Base-by-base conservation (phyloP, 202 grass and related monocot genomes). In the Schoenoplectus triqueter region DNA sequence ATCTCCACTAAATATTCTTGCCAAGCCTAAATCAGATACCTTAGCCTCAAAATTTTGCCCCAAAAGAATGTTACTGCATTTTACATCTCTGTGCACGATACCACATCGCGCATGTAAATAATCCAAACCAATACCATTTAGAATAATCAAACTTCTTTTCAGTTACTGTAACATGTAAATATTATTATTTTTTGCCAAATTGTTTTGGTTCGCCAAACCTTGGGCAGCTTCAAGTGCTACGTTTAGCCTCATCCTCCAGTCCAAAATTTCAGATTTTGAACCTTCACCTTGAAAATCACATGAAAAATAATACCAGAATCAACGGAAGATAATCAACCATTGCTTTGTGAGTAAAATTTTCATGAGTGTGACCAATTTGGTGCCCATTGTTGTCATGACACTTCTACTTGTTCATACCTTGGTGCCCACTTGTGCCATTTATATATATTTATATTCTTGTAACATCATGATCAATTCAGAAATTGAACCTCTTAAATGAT, bases 41-140 rank as follows among this genome's bases (percentile, higher is more conserved):
- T 92, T 92, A 5, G 88, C 86, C 15, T 78, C 19, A 51, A 92
- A 20, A n/a, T 88, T 74, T 49, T 78, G 59, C 2, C 61, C 73
- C 55, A 92, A 42, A 13, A 90, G 91, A 75, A 92, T 90, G 54
- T 90, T 92, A 17, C 52, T 71, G 1, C 80, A 59, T 85, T 92
- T 92, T 60, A 92, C 80, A 82, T 90, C 86, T 82, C 84, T 89
- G 42, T 90, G 91, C 55, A 88, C 61, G 55, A 90, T 88, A 42
- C 82, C 78, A 6, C 91, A 92, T 67, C 84, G 81, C 0, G 19
- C 77, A 44, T 90, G 88, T 66, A 90, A 56, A 87, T 90, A 90
- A 10, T 90, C 88, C 65, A 90, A 55, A 2, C 73, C 85, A 87
- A 57, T 8, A 80, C 14, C 13, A 49, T 73, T 68, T 46, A 1